These are phyloP conservation scores for Phytopythium vexans DNA, from an alignment of 352 stramenopile genomes.

Conservation along the genomic window DNA sequence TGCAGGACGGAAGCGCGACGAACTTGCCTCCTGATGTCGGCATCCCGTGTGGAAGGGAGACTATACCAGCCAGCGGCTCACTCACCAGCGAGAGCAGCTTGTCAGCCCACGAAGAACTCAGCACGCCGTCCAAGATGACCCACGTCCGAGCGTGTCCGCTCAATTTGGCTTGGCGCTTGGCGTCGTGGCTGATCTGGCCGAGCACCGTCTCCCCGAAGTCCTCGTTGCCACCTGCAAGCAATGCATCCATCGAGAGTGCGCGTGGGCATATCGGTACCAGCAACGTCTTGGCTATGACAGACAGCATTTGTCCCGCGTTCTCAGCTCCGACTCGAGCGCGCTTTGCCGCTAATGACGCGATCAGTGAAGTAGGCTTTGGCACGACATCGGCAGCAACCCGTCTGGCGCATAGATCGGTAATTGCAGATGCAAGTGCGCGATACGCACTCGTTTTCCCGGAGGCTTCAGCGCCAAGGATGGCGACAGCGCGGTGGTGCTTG, in stretches of 20 bases:
- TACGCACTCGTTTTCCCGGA: conserved; percentile 61
- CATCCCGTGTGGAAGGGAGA: conserved; percentile 22
- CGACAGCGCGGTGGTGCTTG: conserved; percentile 15
- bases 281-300: background rate
- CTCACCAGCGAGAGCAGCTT: conserved; percentile 34
- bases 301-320: too few relatives aligned
- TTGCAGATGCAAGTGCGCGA: conserved; percentile 22
- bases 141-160: conserved; percentile 36
- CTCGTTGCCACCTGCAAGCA: conserved; percentile 22
- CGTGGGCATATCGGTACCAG: conserved; percentile 25
- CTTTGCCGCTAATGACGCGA: background rate
- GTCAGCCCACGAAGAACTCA: conserved; percentile 43
- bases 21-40: conserved; percentile 33
- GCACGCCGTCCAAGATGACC: conserved; percentile 64
- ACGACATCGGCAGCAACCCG: too few relatives aligned
- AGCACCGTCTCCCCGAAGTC: conserved; percentile 30
- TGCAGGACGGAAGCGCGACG: conserved; percentile 24
- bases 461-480: conserved; percentile 39
- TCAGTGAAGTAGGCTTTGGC: too few relatives aligned
- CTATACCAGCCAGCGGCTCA: conserved; percentile 12
- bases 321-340: too few relatives aligned
- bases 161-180: conserved; percentile 23
- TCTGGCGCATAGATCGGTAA: conserved; percentile 7
- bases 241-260: conserved; percentile 24
- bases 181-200: conserved; percentile 34